Conservation (phyloP, 169 alveolate species). For the Babesia caballi region DNA sequence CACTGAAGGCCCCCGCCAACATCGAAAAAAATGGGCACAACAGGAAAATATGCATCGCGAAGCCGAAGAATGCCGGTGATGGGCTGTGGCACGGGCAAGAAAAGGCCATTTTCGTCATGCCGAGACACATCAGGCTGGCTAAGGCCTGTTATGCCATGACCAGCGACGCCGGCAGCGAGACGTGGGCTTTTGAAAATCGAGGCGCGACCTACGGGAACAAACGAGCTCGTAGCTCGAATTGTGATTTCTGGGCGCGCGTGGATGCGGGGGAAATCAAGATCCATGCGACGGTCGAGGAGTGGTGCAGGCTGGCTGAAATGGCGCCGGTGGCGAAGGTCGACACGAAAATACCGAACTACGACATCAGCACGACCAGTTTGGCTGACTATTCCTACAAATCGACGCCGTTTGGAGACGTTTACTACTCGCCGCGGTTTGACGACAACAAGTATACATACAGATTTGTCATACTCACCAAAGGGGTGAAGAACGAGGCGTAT, state of each 20-base stretch:
- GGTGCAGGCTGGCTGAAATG: not conserved
- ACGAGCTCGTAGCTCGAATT: constrained; percentile 9
- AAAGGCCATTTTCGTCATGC: not conserved
- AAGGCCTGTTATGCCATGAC: not conserved
- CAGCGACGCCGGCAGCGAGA: constrained; percentile 3
- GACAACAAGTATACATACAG: constrained; percentile 82
- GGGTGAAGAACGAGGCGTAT: constrained; percentile 82
- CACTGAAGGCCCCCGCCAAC: not conserved
- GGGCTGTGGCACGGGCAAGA: not conserved
- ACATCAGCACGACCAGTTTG: constrained; percentile 49
- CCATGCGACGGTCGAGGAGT: constrained; percentile 1
- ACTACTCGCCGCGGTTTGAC: constrained; percentile 81
- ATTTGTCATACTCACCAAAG: constrained; percentile 76
- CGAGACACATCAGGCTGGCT: constrained; percentile 24
- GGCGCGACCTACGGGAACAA: not conserved
- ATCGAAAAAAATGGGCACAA: not conserved
- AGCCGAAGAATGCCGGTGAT: not conserved
- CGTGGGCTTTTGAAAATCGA: not conserved
- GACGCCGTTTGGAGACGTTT: constrained; percentile 77
- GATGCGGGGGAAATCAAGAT: constrained; percentile 51
- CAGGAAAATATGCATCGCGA: not conserved
- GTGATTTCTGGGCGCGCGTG: constrained; percentile 58
- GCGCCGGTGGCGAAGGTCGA: not conserved
- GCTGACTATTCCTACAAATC: constrained; percentile 63
- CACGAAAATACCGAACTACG: constrained; percentile 8